Conservation (phyloP, 305 asterid genomes). For the Solanum hybrid region DNA sequence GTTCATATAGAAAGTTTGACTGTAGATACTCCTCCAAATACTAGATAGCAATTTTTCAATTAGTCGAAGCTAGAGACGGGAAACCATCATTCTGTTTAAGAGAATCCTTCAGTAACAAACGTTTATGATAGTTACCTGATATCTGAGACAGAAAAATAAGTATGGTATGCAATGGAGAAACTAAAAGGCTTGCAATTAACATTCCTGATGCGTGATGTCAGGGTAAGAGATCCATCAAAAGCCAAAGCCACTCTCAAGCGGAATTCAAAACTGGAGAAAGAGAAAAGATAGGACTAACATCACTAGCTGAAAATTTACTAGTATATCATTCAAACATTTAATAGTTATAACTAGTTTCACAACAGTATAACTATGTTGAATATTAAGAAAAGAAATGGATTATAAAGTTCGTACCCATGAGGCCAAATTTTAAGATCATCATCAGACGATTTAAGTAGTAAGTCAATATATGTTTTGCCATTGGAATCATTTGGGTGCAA, state of each 20-base stretch:
- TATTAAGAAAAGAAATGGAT: neutral
- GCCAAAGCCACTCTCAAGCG: constrained; percentile 56
- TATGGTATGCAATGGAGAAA: constrained; percentile 71
- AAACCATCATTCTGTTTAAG: neutral
- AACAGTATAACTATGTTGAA: neutral
- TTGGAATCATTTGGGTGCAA: constrained; percentile 32
- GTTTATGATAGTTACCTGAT: constrained; percentile 44
- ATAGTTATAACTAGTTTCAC: neutral
- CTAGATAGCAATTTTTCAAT: neutral
- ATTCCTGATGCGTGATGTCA: constrained; percentile 63
- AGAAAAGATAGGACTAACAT: neutral
- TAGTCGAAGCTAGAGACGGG: neutral
- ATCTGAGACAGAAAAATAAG: constrained; percentile 70
- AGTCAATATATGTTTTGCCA: constrained; percentile 38
- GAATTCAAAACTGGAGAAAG: constrained; percentile 45
- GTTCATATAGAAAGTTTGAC: neutral
- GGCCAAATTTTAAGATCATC: constrained; percentile 73
- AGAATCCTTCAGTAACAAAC: constrained; percentile 2
- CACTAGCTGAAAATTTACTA: neutral
- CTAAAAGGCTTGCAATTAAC: constrained; percentile 73
- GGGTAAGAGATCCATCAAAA: constrained; percentile 43
- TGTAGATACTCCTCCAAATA: neutral
- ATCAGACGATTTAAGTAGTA: constrained; percentile 53
- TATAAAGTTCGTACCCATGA: constrained; percentile 38
- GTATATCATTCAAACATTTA: neutral